These are phyloP conservation scores for Fraxinus greggii DNA, from an alignment of 305 asterid genomes.

Conservation along the genomic window DNA sequence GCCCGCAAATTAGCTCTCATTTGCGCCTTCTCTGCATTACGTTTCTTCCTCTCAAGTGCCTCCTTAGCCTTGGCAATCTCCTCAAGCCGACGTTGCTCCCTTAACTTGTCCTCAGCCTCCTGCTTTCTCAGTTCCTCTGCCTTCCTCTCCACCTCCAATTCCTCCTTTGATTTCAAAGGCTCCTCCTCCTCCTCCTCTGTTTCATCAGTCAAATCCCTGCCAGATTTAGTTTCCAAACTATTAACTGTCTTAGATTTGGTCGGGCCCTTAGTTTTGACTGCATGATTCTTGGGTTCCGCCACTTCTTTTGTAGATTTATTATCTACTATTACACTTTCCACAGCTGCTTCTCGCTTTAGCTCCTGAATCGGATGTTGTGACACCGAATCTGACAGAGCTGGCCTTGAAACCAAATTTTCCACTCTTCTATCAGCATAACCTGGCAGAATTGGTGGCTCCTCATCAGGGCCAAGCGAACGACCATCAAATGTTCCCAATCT, in stretches of 20 bases:
- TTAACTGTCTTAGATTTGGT: slow-evolving; percentile 25
- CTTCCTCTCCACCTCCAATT: slow-evolving; percentile 44
- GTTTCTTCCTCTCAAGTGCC: slow-evolving; percentile 65
- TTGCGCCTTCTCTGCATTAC: slow-evolving; percentile 58
- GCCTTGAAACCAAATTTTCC: slow-evolving; percentile 25
- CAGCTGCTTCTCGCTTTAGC: slow-evolving; percentile 27
- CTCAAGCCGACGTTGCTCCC: slow-evolving; percentile 54
- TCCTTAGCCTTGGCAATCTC: slow-evolving; percentile 59
- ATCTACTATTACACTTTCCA: slow-evolving; percentile 21
- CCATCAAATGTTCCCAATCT: slow-evolving; percentile 65
- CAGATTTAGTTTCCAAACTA: slow-evolving; percentile 25
- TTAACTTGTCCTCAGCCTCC: slow-evolving; percentile 42
- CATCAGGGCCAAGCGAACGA: slow-evolving; percentile 57
- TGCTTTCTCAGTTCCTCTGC: slow-evolving; percentile 43
- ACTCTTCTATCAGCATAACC: slow-evolving; percentile 32
- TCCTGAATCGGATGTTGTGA: slow-evolving; percentile 25
- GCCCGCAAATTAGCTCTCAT: slow-evolving; percentile 55
- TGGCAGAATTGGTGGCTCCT: slow-evolving; percentile 46
- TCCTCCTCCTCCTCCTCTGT: slow-evolving; percentile 29
- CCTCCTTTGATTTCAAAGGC: slow-evolving; percentile 37
- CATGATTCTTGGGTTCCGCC: slow-evolving; percentile 25
- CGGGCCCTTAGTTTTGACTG: slow-evolving; percentile 16
- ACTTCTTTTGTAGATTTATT: slow-evolving; percentile 18
- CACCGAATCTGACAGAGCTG: slow-evolving; percentile 16
- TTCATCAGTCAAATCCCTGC: slow-evolving; percentile 22